Evolutionary conservation across 148 eudicot genomes (phyloP).

Genomic region (Nepenthes mirabilis): DNA sequence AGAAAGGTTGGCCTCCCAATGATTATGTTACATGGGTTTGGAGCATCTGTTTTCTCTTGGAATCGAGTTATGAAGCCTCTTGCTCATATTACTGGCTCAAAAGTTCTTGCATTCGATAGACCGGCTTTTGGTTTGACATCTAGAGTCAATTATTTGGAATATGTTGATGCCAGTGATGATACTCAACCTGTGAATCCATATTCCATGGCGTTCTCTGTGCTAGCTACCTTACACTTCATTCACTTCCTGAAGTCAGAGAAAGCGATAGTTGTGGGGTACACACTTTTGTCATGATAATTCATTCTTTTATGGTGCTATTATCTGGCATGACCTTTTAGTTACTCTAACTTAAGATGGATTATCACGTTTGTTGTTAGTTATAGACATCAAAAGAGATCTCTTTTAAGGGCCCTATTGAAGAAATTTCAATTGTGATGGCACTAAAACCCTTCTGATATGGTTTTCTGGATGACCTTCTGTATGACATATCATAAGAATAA

Average conservation of each 20-base stretch:
- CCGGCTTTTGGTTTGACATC: conserved; percentile 96
- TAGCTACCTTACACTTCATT: conserved; percentile 70
- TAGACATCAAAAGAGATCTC: too few species aligned
- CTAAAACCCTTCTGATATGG: too few species aligned
- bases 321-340: neutral
- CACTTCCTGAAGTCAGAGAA: conserved; percentile 53
- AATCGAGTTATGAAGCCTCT: conserved; percentile 69
- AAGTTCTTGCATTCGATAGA: conserved; percentile 89
- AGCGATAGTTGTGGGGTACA: conserved; percentile 83
- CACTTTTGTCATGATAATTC: neutral
- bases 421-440: too few species aligned
- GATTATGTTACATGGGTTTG: conserved; percentile 86
- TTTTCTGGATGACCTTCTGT: too few species aligned
- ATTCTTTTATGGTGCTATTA: neutral
- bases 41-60: conserved; percentile 91
- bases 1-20: conserved; percentile 37
- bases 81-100: conserved; percentile 39
- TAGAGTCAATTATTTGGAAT: conserved; percentile 30
- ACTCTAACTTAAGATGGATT: neutral
- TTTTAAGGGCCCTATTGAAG: too few species aligned
- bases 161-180: conserved; percentile 23
- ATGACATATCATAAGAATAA: too few species aligned
- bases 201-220: conserved; percentile 68
- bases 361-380: neutral
- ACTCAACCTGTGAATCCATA: conserved; percentile 60